A percentile compares a stretch with the other conserved stretches of the same genome.
These are phyloP conservation scores for Cutaneotrichosporon mucoides DNA, from an alignment of 1,284 basidiomycete genomes.

Conservation along the genomic window DNA sequence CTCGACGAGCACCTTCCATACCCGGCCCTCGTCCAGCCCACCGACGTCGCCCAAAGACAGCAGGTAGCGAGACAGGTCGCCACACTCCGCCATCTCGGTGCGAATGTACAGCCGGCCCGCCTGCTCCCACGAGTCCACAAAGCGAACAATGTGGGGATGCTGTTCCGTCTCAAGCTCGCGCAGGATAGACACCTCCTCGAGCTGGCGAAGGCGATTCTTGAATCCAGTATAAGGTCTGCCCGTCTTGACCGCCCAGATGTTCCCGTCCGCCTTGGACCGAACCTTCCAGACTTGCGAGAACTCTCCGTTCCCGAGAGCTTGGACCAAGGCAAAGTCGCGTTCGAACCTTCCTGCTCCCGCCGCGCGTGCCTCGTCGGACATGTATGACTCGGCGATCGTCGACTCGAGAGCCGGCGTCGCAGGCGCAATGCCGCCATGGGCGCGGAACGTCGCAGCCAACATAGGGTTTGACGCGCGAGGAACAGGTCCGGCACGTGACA, in stretches of 20 bases:
- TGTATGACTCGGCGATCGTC: constrained; percentile 8
- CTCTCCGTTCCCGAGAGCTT: constrained; percentile 81
- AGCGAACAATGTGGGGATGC: constrained; percentile 77
- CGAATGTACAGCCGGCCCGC: constrained; percentile 79
- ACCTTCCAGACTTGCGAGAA: constrained; percentile 94
- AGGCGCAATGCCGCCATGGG: constrained; percentile 5
- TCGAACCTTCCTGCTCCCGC: constrained; percentile 34
- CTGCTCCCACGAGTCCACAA: constrained; percentile 95
- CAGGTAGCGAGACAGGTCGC: constrained; percentile 84
- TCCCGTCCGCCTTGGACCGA: constrained; percentile 59
- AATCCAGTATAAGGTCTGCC: constrained; percentile 85
- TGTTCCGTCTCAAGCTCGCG: constrained; percentile 60
- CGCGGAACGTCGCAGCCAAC: constrained; percentile 36
- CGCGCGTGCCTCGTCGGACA: constrained; percentile 3
- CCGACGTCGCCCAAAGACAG: constrained; percentile 80
- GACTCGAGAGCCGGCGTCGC: constrained; percentile 7
- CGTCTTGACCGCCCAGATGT: constrained; percentile 85
- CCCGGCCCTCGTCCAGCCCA: constrained; percentile 82
- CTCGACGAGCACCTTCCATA: constrained; percentile 93
- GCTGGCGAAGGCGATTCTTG: constrained; percentile 69
- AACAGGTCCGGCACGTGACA: constrained; percentile 27
- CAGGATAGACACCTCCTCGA: constrained; percentile 90
- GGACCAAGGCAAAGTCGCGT: constrained; percentile 64
- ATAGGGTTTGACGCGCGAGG: constrained; percentile 46
- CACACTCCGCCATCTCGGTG: constrained; percentile 87